phyloP scores from a whole-genome alignment of 139 green algal genomes.

The Chlorella sp. region DNA sequence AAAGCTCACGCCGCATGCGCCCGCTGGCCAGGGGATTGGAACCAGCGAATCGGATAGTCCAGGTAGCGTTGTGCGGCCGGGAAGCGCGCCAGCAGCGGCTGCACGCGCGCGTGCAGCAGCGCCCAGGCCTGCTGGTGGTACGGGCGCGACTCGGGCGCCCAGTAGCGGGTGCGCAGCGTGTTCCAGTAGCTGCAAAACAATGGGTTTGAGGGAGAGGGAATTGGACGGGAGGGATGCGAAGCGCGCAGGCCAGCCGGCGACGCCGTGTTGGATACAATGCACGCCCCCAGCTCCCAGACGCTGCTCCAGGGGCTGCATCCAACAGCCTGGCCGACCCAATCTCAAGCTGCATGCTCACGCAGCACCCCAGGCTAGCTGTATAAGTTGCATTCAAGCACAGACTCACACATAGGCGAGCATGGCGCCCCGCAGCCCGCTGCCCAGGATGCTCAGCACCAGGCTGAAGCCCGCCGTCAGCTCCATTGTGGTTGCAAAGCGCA shows the following conservation, averaged over 20 bases:
- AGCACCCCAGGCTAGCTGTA: no score
- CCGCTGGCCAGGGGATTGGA: slow-evolving; percentile 11
- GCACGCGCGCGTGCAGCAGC: slow-evolving; percentile 1
- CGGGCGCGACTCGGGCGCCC: slow-evolving; percentile 28
- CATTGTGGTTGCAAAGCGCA: not conserved
- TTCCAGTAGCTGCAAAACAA: not conserved
- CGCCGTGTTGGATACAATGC: no score
- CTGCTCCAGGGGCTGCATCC: no score
- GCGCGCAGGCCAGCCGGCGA: no score
- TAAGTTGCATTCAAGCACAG: no score
- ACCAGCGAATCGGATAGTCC: slow-evolving; percentile 35
- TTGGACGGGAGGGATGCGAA: no score
- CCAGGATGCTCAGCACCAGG: slow-evolving; percentile 13
- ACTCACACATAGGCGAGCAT: slow-evolving; percentile 27
- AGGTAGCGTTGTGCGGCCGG: slow-evolving; percentile 24
- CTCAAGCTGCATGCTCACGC: no score
- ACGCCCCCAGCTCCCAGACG: no score
- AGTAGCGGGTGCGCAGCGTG: slow-evolving; percentile 31
- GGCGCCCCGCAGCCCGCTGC: slow-evolving; percentile 2
- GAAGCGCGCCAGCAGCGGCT: slow-evolving; percentile 26
- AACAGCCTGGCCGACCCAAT: no score
- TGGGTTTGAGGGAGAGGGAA: no score
- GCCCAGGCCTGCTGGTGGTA: slow-evolving; percentile 48
- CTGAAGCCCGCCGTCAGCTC: slow-evolving; percentile 33
- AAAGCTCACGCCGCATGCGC: not conserved